Conservation (phyloP, 139 green algal species). For the Deuterostichococcus epilithicus region DNA sequence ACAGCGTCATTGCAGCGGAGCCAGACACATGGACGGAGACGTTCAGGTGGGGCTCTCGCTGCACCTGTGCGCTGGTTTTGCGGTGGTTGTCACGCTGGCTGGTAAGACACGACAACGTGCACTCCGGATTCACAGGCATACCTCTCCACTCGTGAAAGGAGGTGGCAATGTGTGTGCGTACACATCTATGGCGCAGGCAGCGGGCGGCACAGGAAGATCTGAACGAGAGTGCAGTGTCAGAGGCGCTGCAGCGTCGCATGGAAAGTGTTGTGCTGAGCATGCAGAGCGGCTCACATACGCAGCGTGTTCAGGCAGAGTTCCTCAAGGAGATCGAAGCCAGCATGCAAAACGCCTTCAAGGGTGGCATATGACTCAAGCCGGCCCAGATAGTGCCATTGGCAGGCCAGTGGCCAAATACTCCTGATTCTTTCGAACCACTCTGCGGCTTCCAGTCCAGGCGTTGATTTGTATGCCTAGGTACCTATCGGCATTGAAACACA, state of each 20-base stretch:
- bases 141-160: too few relatives aligned
- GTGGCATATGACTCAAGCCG: background rate
- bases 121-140: too few relatives aligned
- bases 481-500: too few relatives aligned
- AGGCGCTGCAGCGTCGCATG: conserved; percentile 81
- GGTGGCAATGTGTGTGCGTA: conserved; percentile 50
- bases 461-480: too few relatives aligned
- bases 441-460: too few relatives aligned
- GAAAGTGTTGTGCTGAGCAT: conserved; percentile 76
- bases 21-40: background rate
- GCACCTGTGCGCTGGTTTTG: too few relatives aligned
- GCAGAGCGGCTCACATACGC: conserved; percentile 70
- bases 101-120: too few relatives aligned
- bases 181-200: background rate
- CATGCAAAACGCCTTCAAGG: conserved; percentile 49
- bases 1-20: conserved; percentile 55
- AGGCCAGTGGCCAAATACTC: too few relatives aligned
- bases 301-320: conserved; percentile 80
- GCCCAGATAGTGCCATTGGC: too few relatives aligned
- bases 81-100: too few relatives aligned
- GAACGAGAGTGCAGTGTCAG: conserved; percentile 57
- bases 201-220: conserved; percentile 1
- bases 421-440: too few relatives aligned
- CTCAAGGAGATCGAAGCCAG: conserved; percentile 77
- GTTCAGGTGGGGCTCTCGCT: background rate